Evolutionary conservation across 371 early-diverging fungal species (phyloP), one percentile per base, ranked within the genome.

Genomic region (Rhizopus delemar): DNA sequence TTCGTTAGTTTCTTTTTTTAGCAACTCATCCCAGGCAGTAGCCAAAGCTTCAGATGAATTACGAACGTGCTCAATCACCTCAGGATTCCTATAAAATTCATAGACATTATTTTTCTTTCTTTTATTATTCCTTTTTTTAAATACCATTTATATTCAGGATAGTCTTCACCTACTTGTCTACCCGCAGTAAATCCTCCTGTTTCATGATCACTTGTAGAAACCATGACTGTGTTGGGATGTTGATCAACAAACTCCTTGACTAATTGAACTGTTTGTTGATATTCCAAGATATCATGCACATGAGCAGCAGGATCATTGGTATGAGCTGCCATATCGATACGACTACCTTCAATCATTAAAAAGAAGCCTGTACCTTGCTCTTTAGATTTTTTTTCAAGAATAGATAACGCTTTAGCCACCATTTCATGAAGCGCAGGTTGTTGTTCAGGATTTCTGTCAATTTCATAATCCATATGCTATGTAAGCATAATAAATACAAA

Each of bases 331-430:
- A 87, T 88, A 60, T 90, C 91, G 52, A 98, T 98, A 8, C 94
- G 78, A 56, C 91, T 90, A 1, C 97, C 97, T 75, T 97, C 98
- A 59, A 98, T 85, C 95, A 98, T 92, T 51, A 98, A 59, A 62
- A 98, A 95, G 73, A 97, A 98, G 0, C 96, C 95, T 0, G 41
- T 33, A 16, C 45, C 51, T 22, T 56, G 32, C 46, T 62, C 34
- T 9, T 56, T 15, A 6, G 67, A 62, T 9, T 85, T 74, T 2
- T 70, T 28, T 41, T 71, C 67, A 35, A 92, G 76, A 12, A 89
- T 62, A 6, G 63, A 68, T 13, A 92, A 62, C 8, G 92, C 94
- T 63, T 86, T 87, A 8, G 60, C 41, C 4, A 88, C 62, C 93
- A 93, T 92, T 61, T 93, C 90, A 6, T 64, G 68, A 46, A 93